phyloP scores from a whole-genome alignment of 192 early-diverging fungal genomes.

The Pilaira anomala region DNA sequence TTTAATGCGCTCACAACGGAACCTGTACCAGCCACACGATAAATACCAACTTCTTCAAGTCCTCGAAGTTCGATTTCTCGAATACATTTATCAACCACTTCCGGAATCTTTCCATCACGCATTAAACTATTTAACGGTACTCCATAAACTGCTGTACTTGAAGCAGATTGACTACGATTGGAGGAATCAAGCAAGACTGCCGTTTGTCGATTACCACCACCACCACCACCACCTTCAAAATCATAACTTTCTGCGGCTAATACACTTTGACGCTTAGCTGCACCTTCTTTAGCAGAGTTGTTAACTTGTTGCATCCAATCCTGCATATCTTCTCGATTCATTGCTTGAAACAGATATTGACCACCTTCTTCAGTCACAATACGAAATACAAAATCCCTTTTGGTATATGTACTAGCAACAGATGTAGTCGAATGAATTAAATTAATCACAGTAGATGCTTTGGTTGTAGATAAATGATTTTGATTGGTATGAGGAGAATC shows the following conservation, averaged over 20 bases:
- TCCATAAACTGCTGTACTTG: slow-evolving; percentile 51
- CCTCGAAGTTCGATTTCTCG: slow-evolving; percentile 69
- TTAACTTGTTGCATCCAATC: slow-evolving; percentile 69
- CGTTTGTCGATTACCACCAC: too few species aligned
- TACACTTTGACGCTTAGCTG: slow-evolving; percentile 65
- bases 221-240: neutral
- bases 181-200: neutral
- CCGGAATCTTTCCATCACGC: slow-evolving; percentile 54
- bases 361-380: slow-evolving; percentile 79
- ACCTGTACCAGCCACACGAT: slow-evolving; percentile 66
- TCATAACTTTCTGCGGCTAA: slow-evolving; percentile 52
- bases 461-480: slow-evolving; percentile 25
- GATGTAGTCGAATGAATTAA: slow-evolving; percentile 73
- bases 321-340: slow-evolving; percentile 65
- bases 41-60: slow-evolving; percentile 72
- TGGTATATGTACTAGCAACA: slow-evolving; percentile 60
- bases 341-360: slow-evolving; percentile 69
- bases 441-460: slow-evolving; percentile 71
- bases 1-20: slow-evolving; percentile 60
- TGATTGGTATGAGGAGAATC: neutral
- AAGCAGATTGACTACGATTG: neutral
- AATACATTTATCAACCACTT: slow-evolving; percentile 68
- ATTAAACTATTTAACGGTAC: slow-evolving; percentile 57
- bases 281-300: slow-evolving; percentile 66
- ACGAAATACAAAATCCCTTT: slow-evolving; percentile 74